Evolutionary conservation across 129 eudicot genomes (phyloP).

Genomic region (Ambrosia trifida): DNA sequence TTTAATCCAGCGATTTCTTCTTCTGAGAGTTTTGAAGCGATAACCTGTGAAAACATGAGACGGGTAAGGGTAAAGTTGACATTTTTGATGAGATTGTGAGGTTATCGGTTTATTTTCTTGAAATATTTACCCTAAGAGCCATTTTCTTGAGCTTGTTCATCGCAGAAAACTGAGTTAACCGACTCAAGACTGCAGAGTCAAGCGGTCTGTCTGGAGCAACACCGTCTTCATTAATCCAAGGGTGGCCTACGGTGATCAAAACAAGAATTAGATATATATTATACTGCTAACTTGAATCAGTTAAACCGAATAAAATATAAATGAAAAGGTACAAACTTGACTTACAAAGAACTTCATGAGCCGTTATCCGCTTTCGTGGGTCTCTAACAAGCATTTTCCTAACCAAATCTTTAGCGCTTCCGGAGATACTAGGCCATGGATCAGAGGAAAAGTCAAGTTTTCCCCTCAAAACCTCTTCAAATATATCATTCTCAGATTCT

Average conservation of each 20-base stretch:
- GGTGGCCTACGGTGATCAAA: constrained; percentile 56
- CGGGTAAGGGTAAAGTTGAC: constrained; percentile 26
- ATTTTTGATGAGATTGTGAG: neutral
- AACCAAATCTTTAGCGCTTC: constrained; percentile 80
- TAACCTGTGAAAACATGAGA: constrained; percentile 29
- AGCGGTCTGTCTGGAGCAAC: constrained; percentile 88
- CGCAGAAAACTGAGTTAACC: constrained; percentile 74
- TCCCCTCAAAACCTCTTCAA: constrained; percentile 72
- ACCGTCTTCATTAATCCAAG: constrained; percentile 77
- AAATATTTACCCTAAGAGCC: constrained; percentile 71
- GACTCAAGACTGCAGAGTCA: constrained; percentile 71
- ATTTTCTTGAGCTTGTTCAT: constrained; percentile 90
- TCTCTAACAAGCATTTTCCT: constrained; percentile 70
- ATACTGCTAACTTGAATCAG: neutral
- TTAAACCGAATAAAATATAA: neutral
- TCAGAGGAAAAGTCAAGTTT: constrained; percentile 70
- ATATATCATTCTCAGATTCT: constrained; percentile 89
- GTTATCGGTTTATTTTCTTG: constrained; percentile 10
- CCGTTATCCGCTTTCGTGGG: constrained; percentile 70
- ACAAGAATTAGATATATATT: constrained; percentile 4
- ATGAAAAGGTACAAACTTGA: constrained; percentile 16
- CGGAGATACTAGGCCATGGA: constrained; percentile 91
- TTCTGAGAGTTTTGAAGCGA: constrained; percentile 38
- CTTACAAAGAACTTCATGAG: constrained; percentile 84
- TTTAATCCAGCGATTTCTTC: constrained; percentile 43